phyloP scores from a whole-genome alignment of 2,329 filamentous ascomycete species.

The Trichophyton benhamiae region DNA sequence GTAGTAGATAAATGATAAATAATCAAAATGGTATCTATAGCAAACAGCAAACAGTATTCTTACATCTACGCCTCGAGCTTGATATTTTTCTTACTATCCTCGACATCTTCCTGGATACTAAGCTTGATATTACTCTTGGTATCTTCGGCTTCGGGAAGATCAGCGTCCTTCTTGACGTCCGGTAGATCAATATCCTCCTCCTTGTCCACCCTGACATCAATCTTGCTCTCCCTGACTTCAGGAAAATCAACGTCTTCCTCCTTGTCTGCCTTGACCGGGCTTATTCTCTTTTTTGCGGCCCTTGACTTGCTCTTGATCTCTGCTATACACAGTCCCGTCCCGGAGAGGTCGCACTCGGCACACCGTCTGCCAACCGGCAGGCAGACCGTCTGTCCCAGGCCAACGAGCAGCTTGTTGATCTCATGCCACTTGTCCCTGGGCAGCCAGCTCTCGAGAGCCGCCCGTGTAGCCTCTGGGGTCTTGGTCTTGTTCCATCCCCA shows the following conservation, averaged over 20 bases:
- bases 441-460: slow-evolving; percentile 66
- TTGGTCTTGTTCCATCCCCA: slow-evolving; percentile 84
- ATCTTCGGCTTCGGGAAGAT: neutral
- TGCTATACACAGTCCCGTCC: slow-evolving; percentile 61
- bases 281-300: slow-evolving; percentile 22
- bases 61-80: neutral
- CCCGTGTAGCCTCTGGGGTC: slow-evolving; percentile 69
- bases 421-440: slow-evolving; percentile 78
- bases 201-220: slow-evolving; percentile 26
- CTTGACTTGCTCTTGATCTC: slow-evolving; percentile 44
- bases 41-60: no score
- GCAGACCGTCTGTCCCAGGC: slow-evolving; percentile 77
- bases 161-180: neutral
- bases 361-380: slow-evolving; percentile 67
- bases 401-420: slow-evolving; percentile 81
- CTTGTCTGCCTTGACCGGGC: slow-evolving; percentile 26
- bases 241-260: slow-evolving; percentile 2
- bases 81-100: slow-evolving; percentile 12
- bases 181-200: neutral
- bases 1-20: neutral
- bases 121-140: slow-evolving; percentile 8
- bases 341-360: slow-evolving; percentile 71
- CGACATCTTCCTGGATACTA: neutral
- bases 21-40: no score
- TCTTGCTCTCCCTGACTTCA: slow-evolving; percentile 10